Evolutionary conservation across 352 stramenopile genomes (phyloP).

Genomic region (Pythium pyrilobum): DNA sequence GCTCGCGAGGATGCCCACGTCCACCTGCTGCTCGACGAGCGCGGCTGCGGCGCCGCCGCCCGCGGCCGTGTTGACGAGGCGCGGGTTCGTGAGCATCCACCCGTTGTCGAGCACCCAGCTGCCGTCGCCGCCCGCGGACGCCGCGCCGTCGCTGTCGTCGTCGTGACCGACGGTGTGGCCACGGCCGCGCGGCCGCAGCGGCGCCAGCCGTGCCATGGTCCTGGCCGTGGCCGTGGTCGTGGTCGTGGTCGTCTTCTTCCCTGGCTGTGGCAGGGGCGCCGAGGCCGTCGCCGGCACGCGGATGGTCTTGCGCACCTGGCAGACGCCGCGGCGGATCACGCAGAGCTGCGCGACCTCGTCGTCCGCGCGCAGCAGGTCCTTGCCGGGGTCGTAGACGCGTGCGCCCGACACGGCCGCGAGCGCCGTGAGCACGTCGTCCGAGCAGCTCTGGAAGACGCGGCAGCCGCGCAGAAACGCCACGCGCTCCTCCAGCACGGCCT

Average conservation of each 20-base stretch:
- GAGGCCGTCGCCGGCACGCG: slow-evolving; percentile 16
- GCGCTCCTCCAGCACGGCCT: slow-evolving; percentile 38
- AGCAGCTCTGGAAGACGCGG: slow-evolving; percentile 56
- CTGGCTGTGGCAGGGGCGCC: too few species aligned
- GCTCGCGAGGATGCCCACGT: slow-evolving; percentile 53
- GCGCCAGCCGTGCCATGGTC: background rate
- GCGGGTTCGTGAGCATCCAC: slow-evolving; percentile 77
- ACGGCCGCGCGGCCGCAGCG: background rate
- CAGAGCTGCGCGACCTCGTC: slow-evolving; percentile 61
- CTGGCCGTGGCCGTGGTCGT: background rate
- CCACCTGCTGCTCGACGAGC: slow-evolving; percentile 36
- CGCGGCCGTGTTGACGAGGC: slow-evolving; percentile 46
- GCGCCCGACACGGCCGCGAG: slow-evolving; percentile 42
- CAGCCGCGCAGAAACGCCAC: slow-evolving; percentile 50
- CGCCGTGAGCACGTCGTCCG: slow-evolving; percentile 39
- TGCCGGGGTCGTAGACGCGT: slow-evolving; percentile 48
- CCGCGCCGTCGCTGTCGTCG: slow-evolving; percentile 20
- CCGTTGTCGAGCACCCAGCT: slow-evolving; percentile 77
- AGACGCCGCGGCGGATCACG: slow-evolving; percentile 64
- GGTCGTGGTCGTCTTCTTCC: background rate
- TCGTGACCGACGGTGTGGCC: background rate
- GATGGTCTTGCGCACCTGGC: slow-evolving; percentile 60
- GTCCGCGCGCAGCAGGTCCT: slow-evolving; percentile 42
- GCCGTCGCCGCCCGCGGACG: slow-evolving; percentile 34
- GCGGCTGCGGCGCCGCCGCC: slow-evolving; percentile 11